These are phyloP conservation scores for Trichoderma citrinoviride DNA, from an alignment of 2,329 filamentous ascomycete species.

Conservation along the genomic window DNA sequence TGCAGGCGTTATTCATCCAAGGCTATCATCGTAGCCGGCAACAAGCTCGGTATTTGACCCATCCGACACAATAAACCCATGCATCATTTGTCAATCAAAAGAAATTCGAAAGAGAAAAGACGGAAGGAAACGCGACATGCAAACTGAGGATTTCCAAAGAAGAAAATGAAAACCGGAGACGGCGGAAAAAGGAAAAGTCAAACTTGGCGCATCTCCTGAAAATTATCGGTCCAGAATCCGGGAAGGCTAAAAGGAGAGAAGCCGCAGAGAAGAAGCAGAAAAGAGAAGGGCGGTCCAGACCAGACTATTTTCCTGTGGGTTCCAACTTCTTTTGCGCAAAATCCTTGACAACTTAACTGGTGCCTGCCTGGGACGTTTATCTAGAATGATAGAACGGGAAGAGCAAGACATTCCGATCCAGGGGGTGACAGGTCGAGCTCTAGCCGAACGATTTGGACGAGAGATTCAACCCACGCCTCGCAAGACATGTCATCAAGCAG, in stretches of 20 bases:
- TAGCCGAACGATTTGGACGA: constrained; percentile 30
- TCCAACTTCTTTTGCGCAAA: constrained; percentile 2
- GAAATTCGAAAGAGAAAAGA: constrained; percentile 6
- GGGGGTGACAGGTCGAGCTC: constrained; percentile 29
- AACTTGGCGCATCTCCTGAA: constrained; percentile 17
- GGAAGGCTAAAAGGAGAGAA: constrained; percentile 3
- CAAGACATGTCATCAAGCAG: constrained; percentile 9
- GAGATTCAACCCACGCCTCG: constrained; percentile 34
- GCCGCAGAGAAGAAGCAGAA: neutral
- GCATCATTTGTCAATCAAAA: constrained; percentile 14
- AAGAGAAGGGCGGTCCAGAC: constrained; percentile 14
- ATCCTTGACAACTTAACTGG: constrained; percentile 24
- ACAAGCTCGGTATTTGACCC: constrained; percentile 24
- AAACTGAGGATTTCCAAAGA: constrained; percentile 1
- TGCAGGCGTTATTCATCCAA: constrained; percentile 37
- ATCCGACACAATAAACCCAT: constrained; percentile 27
- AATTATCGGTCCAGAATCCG: constrained; percentile 18
- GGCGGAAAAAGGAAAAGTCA: constrained; percentile 9
- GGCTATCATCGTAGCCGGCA: constrained; percentile 31
- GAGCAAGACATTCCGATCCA: constrained; percentile 29
- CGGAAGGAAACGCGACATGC: neutral
- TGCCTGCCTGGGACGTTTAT: constrained; percentile 13
- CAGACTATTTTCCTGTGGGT: neutral
- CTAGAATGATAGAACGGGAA: constrained; percentile 4
- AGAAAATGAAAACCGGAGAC: neutral